A percentile compares a stretch with the other conserved stretches of the same genome.
These are phyloP conservation scores for Talaromyces trachyspermus DNA, from an alignment of 495 filamentous ascomycete species.

Conservation along the genomic window DNA sequence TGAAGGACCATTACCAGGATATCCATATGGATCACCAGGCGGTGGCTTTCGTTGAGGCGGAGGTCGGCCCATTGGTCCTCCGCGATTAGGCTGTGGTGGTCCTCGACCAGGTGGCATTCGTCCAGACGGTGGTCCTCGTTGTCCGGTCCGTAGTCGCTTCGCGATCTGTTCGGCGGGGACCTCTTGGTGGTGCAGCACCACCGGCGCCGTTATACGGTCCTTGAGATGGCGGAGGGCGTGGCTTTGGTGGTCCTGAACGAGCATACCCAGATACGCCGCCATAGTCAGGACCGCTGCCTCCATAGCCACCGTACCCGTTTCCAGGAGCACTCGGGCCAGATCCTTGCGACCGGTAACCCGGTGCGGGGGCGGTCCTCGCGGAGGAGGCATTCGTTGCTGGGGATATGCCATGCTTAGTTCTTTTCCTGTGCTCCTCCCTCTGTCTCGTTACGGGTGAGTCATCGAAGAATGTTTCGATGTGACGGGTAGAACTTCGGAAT, in stretches of 20 bases:
- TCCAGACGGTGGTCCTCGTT: constrained; percentile 1
- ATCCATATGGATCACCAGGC: constrained; percentile 2
- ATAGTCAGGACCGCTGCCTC: constrained; percentile 1
- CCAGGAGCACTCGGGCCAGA: background rate
- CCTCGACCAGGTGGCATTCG: background rate
- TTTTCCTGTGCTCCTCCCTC: background rate
- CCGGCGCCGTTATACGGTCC: background rate
- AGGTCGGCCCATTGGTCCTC: constrained; percentile 5
- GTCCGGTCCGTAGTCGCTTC: constrained; percentile 3
- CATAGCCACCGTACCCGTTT: background rate
- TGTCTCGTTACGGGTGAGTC: background rate
- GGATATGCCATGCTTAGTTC: constrained; percentile 4
- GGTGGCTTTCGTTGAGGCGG: constrained; percentile 5
- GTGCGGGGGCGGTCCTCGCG: constrained; percentile 9
- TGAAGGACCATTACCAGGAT: background rate
- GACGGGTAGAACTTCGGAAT: too few species aligned
- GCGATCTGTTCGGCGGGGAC: background rate
- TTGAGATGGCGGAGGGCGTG: constrained; percentile 5
- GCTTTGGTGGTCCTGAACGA: background rate
- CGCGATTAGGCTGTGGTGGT: constrained; percentile 2
- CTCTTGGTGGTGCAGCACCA: background rate
- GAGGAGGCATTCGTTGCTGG: constrained; percentile 17
- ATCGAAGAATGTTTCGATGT: background rate
- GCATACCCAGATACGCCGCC: background rate
- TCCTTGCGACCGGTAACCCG: constrained; percentile 1